A percentile compares a stretch with the other conserved stretches of the same genome.
phyloP scores from a whole-genome alignment of 2,329 filamentous ascomycete species.

The Penicillium janthinellum region DNA sequence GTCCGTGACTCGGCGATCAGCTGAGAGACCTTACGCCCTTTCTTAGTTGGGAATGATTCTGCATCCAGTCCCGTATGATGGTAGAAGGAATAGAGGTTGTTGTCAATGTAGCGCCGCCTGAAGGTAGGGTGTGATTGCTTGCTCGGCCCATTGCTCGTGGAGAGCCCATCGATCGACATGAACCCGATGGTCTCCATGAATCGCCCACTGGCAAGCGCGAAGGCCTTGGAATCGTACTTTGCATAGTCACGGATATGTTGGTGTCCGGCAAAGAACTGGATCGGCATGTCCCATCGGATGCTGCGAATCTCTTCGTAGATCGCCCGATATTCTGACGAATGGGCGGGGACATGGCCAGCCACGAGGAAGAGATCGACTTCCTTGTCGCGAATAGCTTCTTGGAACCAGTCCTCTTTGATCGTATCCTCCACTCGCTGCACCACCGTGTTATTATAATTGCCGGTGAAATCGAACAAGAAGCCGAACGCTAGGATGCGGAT shows the following conservation, averaged over 20 bases:
- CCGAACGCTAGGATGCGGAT: constrained; percentile 86
- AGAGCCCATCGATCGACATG: constrained; percentile 76
- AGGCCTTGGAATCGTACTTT: constrained; percentile 74
- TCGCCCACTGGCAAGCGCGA: constrained; percentile 80
- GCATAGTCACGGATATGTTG: constrained; percentile 84
- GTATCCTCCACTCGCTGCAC: constrained; percentile 79
- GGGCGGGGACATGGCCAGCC: constrained; percentile 79
- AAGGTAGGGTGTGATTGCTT: constrained; percentile 57
- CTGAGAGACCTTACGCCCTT: constrained; percentile 70
- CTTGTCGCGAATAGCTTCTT: constrained; percentile 73
- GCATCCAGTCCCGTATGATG: constrained; percentile 75
- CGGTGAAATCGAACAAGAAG: constrained; percentile 91
- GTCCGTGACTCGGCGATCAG: constrained; percentile 71
- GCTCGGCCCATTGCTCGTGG: constrained; percentile 41
- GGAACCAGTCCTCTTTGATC: constrained; percentile 85
- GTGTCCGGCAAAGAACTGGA: constrained; percentile 90
- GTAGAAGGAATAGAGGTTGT: constrained; percentile 82
- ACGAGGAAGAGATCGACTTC: constrained; percentile 87
- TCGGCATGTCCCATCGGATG: constrained; percentile 76
- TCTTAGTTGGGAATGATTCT: constrained; percentile 72
- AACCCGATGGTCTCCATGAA: constrained; percentile 97
- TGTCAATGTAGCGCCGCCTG: constrained; percentile 84
- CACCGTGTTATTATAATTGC: constrained; percentile 86
- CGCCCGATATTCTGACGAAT: constrained; percentile 74
- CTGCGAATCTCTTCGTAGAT: constrained; percentile 78